Base-by-base conservation (phyloP, 1,284 basidiomycete genomes). In the Apiotrichum siamense region DNA sequence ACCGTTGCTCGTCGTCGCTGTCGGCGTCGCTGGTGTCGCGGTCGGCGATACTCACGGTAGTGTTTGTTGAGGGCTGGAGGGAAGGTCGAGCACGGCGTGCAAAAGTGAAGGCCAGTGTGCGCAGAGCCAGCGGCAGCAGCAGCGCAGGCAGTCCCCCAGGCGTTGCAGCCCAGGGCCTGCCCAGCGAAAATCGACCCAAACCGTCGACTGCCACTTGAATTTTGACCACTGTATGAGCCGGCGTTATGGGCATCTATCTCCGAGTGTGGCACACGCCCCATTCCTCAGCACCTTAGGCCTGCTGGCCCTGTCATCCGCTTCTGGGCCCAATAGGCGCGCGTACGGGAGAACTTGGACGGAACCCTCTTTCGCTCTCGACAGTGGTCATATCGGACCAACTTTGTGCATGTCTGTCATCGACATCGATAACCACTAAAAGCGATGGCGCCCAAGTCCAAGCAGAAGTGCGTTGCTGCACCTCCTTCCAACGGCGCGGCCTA, bases 371-470 rank as follows among this genome's bases (percentile, higher is more conserved):
- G n/a, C n/a, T n/a, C n/a, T n/a, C n/a, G n/a, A n/a, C n/a, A n/a
- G n/a, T n/a, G n/a, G n/a, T n/a, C n/a, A n/a, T n/a, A n/a, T n/a
- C n/a, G n/a, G n/a, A n/a, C n/a, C n/a, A n/a, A n/a, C n/a, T n/a
- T n/a, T n/a, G n/a, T n/a, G n/a, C n/a, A n/a, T n/a, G n/a, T 37
- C 15, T 13, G 15, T 26, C 7, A 27, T 36, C 35, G 23, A 20
- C 41, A 24, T 38, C 43, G 9, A 41, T 25, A 23, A 20, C 36
- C 12, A 27, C 26, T 20, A 7, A 25, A 18, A 25, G 65, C 37
- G 31, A 73, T 73, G 78, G 78, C 77, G 38, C 72, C 75, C 52
- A 82, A 81, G 67, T 72, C 79, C 24, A 82, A 82, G 72, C 78
- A 79, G 59, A 78, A 78, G 81, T 80, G 47, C 46, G 77, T 26